Evolutionary conservation across 805 yeast species (phyloP).

Genomic region (Nakazawaea molendinolei): DNA sequence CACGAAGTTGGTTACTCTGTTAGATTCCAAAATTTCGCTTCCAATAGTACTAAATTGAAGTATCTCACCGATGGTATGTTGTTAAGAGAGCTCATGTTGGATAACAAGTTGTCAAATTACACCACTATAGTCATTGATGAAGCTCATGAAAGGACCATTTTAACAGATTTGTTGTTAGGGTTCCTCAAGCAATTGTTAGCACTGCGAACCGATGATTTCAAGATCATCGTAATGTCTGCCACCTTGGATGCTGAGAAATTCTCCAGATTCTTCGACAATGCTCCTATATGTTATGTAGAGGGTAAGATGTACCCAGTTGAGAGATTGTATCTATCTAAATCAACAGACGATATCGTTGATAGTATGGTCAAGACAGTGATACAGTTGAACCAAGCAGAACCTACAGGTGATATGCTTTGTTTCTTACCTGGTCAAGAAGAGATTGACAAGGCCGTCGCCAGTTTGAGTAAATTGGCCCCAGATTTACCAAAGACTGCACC

Average conservation of each 20-base stretch:
- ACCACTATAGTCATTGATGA: slow-evolving; percentile 83
- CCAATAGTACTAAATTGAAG: slow-evolving; percentile 58
- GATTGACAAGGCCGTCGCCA: slow-evolving; percentile 74
- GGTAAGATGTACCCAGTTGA: slow-evolving; percentile 88
- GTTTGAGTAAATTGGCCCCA: slow-evolving; percentile 55
- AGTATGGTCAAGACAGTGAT: slow-evolving; percentile 65
- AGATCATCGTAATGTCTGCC: slow-evolving; percentile 90
- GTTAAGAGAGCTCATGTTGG: slow-evolving; percentile 81
- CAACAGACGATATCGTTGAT: slow-evolving; percentile 81
- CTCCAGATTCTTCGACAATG: slow-evolving; percentile 65
- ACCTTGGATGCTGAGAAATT: slow-evolving; percentile 90
- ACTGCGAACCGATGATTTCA: slow-evolving; percentile 49
- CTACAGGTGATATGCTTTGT: slow-evolving; percentile 84
- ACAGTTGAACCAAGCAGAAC: slow-evolving; percentile 75
- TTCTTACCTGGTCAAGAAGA: slow-evolving; percentile 97
- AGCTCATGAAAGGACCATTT: slow-evolving; percentile 93
- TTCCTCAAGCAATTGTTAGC: slow-evolving; percentile 64
- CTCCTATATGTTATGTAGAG: slow-evolving; percentile 82
- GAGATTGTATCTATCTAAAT: slow-evolving; percentile 52
- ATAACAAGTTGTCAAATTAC: slow-evolving; percentile 55
- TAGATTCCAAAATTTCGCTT: slow-evolving; percentile 71
- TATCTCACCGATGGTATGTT: slow-evolving; percentile 98
- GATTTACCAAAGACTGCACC: slow-evolving; percentile 73
- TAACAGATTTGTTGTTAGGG: slow-evolving; percentile 87
- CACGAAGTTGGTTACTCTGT: slow-evolving; percentile 88